Evolutionary conservation across 2,329 filamentous ascomycete genomes (phyloP).

Genomic region (Thelonectria rubi): DNA sequence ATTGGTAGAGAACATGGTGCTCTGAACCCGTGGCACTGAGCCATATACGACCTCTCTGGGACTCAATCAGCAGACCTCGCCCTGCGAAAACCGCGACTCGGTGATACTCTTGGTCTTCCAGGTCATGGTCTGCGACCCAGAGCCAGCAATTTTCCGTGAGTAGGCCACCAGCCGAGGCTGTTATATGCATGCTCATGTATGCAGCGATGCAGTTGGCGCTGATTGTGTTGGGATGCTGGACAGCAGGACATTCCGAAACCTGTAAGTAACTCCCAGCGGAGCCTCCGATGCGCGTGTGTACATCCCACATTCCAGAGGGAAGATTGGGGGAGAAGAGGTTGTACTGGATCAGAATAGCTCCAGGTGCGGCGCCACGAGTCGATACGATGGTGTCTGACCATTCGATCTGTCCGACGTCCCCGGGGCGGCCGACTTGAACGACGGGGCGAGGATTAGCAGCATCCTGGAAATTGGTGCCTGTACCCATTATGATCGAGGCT

Average conservation of each 20-base stretch:
- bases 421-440: conserved; percentile 70
- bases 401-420: conserved; percentile 72
- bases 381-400: conserved; percentile 77
- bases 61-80: conserved; percentile 59
- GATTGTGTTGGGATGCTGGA: conserved; percentile 43
- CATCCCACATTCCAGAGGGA: conserved; percentile 74
- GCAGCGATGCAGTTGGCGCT: conserved; percentile 51
- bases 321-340: conserved; percentile 64
- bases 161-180: conserved; percentile 48
- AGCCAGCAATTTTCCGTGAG: conserved; percentile 58
- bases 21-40: conserved; percentile 72
- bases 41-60: conserved; percentile 57
- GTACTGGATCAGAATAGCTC: conserved; percentile 77
- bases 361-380: conserved; percentile 71
- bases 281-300: conserved; percentile 79
- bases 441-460: conserved; percentile 69
- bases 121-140: conserved; percentile 63
- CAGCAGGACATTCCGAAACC: conserved; percentile 71
- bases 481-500: conserved; percentile 62
- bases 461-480: conserved; percentile 64
- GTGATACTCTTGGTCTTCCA: conserved; percentile 58
- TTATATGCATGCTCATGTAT: conserved; percentile 56
- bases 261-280: conserved; percentile 75
- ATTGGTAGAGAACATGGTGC: conserved; percentile 74
- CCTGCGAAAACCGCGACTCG: conserved; percentile 63